phyloP scores from a whole-genome alignment of 345 rosid genomes.

The Rubroshorea leprosula region DNA sequence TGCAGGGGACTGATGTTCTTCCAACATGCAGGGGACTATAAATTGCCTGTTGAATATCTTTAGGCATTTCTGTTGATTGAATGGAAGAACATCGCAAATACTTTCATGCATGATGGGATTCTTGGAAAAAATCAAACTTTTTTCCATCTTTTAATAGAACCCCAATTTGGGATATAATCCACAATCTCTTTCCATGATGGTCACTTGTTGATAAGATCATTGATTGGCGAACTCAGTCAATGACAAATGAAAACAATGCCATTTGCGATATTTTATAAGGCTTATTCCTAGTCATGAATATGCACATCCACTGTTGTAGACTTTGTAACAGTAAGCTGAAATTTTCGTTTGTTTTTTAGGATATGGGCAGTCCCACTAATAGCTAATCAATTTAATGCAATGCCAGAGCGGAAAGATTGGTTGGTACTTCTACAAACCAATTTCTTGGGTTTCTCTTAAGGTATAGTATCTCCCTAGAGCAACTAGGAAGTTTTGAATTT shows the following conservation, averaged over 20 bases:
- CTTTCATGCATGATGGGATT: conserved; percentile 63
- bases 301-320: conserved; percentile 16
- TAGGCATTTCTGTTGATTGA: too few relatives aligned
- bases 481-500: background rate
- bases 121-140: conserved; percentile 28
- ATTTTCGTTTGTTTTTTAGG: conserved; percentile 4
- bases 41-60: too few relatives aligned
- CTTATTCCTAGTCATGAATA: background rate
- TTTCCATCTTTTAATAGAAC: conserved; percentile 32
- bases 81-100: too few relatives aligned
- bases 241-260: conserved; percentile 26
- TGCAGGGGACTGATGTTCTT: too few relatives aligned
- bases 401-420: background rate
- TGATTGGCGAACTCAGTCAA: conserved; percentile 31
- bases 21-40: too few relatives aligned
- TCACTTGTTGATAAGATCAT: conserved; percentile 22
- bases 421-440: background rate
- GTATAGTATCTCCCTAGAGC: background rate
- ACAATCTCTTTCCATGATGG: conserved; percentile 24
- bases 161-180: conserved; percentile 60
- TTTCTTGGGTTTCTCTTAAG: background rate
- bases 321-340: conserved; percentile 25
- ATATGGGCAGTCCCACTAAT: background rate
- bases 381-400: background rate
- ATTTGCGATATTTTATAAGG: conserved; percentile 30